Evolutionary conservation across 768 basidiomycete genomes (phyloP), one percentile per base, ranked within the genome.

Genomic region (Hericium rajendrae): DNA sequence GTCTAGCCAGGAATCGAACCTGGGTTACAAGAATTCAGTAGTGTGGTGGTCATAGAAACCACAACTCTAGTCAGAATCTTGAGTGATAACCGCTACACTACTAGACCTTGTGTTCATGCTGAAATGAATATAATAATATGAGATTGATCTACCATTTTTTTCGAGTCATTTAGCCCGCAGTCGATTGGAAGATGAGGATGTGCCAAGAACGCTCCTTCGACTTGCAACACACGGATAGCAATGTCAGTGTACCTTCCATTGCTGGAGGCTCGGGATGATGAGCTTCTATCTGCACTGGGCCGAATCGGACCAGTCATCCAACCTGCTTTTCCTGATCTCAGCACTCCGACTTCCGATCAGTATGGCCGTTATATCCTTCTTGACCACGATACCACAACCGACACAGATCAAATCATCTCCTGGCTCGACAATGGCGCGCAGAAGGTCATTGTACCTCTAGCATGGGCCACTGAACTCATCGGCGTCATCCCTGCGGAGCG

Each of bases 261-360:
- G 24, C 20, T 51, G 15, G 49, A 51, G 9, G 16, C 6, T 22
- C 49, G 26, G 28, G 49, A 51, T n/a, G 18, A 51, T 15, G 16
- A 16, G 6, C 76, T 92, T 16, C 71, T 87, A 56, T 63, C 73
- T 20, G 79, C 86, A 3, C 78, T 93, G 57, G 72, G 78, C 54
- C 83, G 92, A 18, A 81, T 97, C 50, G 87, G 86, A 0, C 91
- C 94, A 9, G 67, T 95, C 56, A 76, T 97, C 50, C 68, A 85
- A 53, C 77, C 76, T 0, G 57, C 69, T 0, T 38, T 60, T 13
- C 54, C 64, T 49, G 52, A 55, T 18, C 50, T 58, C 72, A 59
- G 66, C 67, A 8, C 71, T 68, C 48, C 64, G 63, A 51, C 70
- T 69, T 40, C 67, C 65, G 55, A 64, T 61, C 51, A 62, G 61